phyloP scores from a whole-genome alignment of 768 basidiomycete species.

The Pleurotus djamor region DNA sequence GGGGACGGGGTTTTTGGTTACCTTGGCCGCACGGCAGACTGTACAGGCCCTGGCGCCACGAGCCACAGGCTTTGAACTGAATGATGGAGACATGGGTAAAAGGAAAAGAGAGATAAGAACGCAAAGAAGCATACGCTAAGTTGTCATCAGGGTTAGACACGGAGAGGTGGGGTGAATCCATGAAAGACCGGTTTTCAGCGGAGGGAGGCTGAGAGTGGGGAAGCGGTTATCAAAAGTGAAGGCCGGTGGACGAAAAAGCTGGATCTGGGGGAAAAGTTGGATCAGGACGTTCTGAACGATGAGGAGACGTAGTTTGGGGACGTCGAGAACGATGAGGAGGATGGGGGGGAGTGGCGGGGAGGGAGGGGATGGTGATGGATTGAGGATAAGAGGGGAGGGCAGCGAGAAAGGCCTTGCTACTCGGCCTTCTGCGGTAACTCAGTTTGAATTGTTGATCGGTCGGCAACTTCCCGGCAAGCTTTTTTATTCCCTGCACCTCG shows the following conservation, averaged over 20 bases:
- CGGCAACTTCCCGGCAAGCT: constrained; percentile 8
- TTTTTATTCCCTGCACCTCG: constrained; percentile 2
- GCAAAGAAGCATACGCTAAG: constrained; percentile 20
- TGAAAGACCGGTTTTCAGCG: constrained; percentile 34
- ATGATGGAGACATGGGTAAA: constrained; percentile 2
- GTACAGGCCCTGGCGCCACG: constrained; percentile 72
- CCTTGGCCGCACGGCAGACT: constrained; percentile 85
- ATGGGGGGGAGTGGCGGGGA: constrained; percentile 4
- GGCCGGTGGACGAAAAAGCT: constrained; percentile 16
- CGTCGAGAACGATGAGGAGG: constrained; percentile 9
- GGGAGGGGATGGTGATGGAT: constrained; percentile 9
- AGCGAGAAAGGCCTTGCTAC: background rate
- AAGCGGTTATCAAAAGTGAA: constrained; percentile 36
- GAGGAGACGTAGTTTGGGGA: constrained; percentile 2
- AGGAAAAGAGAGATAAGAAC: constrained; percentile 7
- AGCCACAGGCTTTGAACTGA: constrained; percentile 46
- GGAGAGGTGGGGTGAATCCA: constrained; percentile 35
- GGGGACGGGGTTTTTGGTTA: constrained; percentile 18
- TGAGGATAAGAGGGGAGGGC: constrained; percentile 13
- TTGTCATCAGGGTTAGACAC: constrained; percentile 30
- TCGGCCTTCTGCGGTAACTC: constrained; percentile 9
- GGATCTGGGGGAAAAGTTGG: constrained; percentile 11
- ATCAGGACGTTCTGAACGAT: constrained; percentile 1
- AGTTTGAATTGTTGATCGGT: constrained; percentile 8
- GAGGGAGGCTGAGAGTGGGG: constrained; percentile 18